Conservation (phyloP, 73 alveolate genomes). For the Tetrahymena elliotti region DNA sequence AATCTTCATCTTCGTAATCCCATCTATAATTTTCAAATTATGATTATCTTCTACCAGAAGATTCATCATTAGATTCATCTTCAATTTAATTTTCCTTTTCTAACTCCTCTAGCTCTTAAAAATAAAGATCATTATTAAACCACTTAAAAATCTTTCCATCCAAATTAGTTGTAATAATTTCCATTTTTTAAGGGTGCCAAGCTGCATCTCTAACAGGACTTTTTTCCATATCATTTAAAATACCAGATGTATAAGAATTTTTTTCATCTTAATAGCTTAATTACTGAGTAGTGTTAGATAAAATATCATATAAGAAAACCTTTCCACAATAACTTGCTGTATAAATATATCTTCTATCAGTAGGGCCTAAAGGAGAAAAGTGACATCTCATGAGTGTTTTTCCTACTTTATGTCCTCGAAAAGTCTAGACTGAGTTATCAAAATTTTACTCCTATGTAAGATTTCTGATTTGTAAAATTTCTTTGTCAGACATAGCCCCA, state of each 20-base stretch:
- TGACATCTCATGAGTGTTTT: constrained; percentile 63
- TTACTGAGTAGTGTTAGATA: constrained; percentile 40
- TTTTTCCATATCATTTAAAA: neutral
- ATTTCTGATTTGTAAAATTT: neutral
- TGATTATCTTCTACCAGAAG: neutral
- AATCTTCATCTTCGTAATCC: neutral
- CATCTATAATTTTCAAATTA: neutral
- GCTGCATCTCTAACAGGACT: constrained; percentile 56
- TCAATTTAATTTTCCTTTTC: neutral
- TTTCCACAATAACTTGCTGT: constrained; percentile 61
- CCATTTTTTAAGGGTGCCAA: constrained; percentile 59
- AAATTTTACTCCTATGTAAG: neutral
- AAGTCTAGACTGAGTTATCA: neutral
- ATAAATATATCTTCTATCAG: constrained; percentile 66
- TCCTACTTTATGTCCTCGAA: constrained; percentile 53
- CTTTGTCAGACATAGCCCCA: neutral
- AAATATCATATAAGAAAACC: constrained; percentile 50
- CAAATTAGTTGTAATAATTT: neutral
- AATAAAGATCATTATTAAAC: neutral
- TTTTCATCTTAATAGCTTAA: neutral
- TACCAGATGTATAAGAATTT: neutral
- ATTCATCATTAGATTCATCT: neutral
- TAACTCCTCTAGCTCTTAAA: neutral
- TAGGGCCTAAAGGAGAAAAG: constrained; percentile 66
- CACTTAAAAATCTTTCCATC: neutral